These are phyloP conservation scores for Pyronema omphalodes DNA, from an alignment of 495 filamentous ascomycete genomes.

Conservation along the genomic window DNA sequence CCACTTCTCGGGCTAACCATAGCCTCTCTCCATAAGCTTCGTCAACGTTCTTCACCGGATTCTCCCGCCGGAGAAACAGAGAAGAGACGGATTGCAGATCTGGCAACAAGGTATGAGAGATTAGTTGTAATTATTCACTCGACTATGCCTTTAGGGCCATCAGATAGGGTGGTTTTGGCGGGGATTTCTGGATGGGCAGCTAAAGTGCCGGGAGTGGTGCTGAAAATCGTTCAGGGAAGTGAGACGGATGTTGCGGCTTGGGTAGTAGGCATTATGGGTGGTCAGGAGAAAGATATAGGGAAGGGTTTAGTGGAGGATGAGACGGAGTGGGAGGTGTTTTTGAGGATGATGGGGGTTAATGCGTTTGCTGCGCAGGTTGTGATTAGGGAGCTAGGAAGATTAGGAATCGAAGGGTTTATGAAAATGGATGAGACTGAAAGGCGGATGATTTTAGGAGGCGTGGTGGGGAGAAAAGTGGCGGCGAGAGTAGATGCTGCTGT, in stretches of 20 bases:
- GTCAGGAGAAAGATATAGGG: slow-evolving; percentile 25
- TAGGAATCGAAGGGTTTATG: slow-evolving; percentile 35
- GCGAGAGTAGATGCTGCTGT: slow-evolving; percentile 30
- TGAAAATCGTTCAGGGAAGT: slow-evolving; percentile 38
- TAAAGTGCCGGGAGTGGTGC: slow-evolving; percentile 22
- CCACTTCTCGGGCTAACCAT: slow-evolving; percentile 49
- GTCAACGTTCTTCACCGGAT: slow-evolving; percentile 38
- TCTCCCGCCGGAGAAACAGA: slow-evolving; percentile 29
- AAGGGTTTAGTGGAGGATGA: slow-evolving; percentile 32
- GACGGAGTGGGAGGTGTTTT: slow-evolving; percentile 54
- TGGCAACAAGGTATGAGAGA: slow-evolving; percentile 45
- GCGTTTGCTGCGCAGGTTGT: slow-evolving; percentile 61
- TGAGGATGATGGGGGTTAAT: slow-evolving; percentile 59
- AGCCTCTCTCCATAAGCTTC: slow-evolving; percentile 54
- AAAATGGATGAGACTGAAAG: slow-evolving; percentile 35
- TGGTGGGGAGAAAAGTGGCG: slow-evolving; percentile 32
- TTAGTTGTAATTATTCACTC: slow-evolving; percentile 47
- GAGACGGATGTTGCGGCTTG: slow-evolving; percentile 39
- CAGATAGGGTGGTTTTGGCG: slow-evolving; percentile 34
- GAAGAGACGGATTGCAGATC: slow-evolving; percentile 35
- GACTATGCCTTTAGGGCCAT: slow-evolving; percentile 25
- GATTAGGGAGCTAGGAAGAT: slow-evolving; percentile 33
- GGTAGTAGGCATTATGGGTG: slow-evolving; percentile 33
- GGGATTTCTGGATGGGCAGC: slow-evolving; percentile 37
- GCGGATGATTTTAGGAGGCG: slow-evolving; percentile 26